These are phyloP conservation scores for Passalora sequoiae DNA, from an alignment of 2,329 filamentous ascomycete species.

Conservation along the genomic window DNA sequence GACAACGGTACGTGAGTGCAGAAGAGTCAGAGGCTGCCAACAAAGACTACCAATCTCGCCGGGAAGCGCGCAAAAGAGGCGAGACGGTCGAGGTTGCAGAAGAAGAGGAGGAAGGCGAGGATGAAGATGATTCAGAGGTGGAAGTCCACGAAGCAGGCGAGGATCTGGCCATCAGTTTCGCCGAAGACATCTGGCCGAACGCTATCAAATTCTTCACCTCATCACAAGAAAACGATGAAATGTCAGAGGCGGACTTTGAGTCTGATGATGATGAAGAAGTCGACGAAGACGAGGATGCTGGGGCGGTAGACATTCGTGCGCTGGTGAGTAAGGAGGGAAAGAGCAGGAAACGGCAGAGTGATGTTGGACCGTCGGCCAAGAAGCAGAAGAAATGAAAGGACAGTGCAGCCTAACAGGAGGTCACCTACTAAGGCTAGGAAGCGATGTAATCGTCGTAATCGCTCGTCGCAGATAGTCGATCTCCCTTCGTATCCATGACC, in stretches of 20 bases:
- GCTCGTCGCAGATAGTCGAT: too few species aligned
- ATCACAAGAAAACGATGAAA: conserved; percentile 64
- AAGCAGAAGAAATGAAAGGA: conserved; percentile 31
- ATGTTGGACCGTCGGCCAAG: conserved; percentile 38
- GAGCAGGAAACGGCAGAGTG: conserved; percentile 37
- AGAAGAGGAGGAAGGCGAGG: conserved; percentile 56
- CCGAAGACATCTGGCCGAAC: conserved; percentile 82
- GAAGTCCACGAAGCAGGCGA: conserved; percentile 89
- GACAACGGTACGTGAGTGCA: conserved; percentile 62
- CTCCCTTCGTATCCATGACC: neutral
- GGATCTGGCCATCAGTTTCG: conserved; percentile 71
- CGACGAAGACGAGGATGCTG: conserved; percentile 48
- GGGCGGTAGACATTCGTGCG: conserved; percentile 44
- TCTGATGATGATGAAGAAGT: conserved; percentile 51
- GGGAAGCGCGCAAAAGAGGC: conserved; percentile 41
- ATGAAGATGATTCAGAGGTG: conserved; percentile 60
- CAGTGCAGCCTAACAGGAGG: neutral
- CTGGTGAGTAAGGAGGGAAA: conserved; percentile 45
- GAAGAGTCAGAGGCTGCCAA: conserved; percentile 63
- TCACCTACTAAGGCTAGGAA: too few species aligned
- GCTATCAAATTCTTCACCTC: conserved; percentile 82
- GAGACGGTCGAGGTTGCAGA: conserved; percentile 40
- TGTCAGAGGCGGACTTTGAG: conserved; percentile 66
- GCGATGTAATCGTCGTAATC: too few species aligned
- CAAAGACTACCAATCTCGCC: conserved; percentile 57